Evolutionary conservation across 75 land plant species (phyloP).

Genomic region (Sequoia sempervirens): DNA sequence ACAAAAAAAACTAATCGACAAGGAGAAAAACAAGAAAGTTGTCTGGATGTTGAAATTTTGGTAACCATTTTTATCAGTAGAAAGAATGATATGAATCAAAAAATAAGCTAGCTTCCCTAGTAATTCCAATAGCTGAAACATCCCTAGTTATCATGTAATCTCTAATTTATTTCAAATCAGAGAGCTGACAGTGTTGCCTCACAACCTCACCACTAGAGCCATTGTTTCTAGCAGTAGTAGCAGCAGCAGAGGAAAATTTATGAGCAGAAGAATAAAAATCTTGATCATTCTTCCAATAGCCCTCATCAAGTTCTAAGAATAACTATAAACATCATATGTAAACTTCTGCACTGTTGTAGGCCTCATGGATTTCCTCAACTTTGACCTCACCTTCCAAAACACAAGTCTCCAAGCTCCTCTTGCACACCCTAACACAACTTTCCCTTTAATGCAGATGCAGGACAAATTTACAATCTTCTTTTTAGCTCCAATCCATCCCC

Average conservation of each 20-base stretch:
- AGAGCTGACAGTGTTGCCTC: too few relatives aligned
- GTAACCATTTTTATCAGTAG: neutral
- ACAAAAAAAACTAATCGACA: neutral
- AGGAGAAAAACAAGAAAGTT: neutral
- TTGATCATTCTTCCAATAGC: neutral
- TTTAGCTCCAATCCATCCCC: neutral
- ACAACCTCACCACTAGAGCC: neutral
- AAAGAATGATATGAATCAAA: neutral
- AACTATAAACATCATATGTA: neutral
- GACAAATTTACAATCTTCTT: neutral
- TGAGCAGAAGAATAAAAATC: neutral
- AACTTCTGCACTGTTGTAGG: neutral
- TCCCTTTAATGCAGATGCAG: neutral
- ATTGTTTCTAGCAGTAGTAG: neutral
- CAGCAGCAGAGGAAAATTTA: neutral
- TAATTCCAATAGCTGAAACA: neutral
- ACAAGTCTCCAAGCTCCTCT: neutral
- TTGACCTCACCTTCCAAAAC: neutral
- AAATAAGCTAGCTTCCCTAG: neutral
- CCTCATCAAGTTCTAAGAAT: conserved; percentile 2
- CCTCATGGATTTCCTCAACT: neutral
- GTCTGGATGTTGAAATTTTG: neutral
- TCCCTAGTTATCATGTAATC: neutral
- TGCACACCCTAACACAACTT: neutral
- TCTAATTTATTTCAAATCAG: neutral